Evolutionary conservation across 2,329 filamentous ascomycete species (phyloP).

Genomic region (Talaromyces sp.): DNA sequence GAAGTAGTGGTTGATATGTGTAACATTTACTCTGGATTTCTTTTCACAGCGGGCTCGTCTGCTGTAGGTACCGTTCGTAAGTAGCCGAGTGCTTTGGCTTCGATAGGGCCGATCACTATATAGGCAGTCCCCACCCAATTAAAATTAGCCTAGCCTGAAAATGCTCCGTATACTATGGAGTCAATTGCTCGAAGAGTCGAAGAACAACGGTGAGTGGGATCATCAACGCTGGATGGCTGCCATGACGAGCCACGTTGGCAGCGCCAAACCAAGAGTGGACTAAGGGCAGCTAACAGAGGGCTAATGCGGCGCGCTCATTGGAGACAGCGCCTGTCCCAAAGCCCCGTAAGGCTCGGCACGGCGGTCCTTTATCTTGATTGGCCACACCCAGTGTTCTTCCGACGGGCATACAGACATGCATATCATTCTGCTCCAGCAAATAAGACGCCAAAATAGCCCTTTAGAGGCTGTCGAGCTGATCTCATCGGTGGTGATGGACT

Average conservation of each 20-base stretch:
- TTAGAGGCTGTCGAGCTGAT: background rate
- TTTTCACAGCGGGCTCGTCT: background rate
- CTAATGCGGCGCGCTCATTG: conserved; percentile 9
- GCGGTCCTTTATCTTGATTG: conserved; percentile 12
- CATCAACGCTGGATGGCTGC: background rate
- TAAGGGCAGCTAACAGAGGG: background rate
- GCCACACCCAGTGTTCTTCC: conserved; percentile 5
- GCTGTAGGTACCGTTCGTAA: background rate
- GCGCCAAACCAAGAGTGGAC: conserved; percentile 20
- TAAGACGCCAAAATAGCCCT: background rate
- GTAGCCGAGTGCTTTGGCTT: background rate
- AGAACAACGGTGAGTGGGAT: conserved; percentile 1
- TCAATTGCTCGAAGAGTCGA: background rate
- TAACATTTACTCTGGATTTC: background rate
- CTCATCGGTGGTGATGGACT: background rate
- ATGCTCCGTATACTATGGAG: background rate
- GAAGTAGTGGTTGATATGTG: background rate
- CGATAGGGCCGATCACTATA: background rate
- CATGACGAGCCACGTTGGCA: conserved; percentile 25
- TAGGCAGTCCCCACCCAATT: background rate
- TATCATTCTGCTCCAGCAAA: conserved; percentile 4
- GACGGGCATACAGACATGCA: background rate
- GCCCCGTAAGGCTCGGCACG: conserved; percentile 11
- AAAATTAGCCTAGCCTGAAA: background rate
- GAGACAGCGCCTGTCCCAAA: conserved; percentile 18